phyloP scores from a whole-genome alignment of 169 alveolate genomes.

The Eimeria brunetti region DNA sequence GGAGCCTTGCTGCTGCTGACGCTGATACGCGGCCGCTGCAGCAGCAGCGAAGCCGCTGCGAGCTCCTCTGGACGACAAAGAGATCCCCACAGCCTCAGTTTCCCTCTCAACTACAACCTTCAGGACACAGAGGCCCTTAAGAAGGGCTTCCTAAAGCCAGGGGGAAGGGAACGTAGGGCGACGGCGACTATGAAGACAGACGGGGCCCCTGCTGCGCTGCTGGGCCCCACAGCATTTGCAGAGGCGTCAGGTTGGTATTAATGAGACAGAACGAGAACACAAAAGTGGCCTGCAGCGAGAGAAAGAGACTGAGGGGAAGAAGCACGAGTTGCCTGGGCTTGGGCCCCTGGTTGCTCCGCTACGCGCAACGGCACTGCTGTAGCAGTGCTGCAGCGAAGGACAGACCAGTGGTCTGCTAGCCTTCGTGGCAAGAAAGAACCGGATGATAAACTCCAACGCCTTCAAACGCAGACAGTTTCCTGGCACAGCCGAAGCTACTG shows the following conservation, averaged over 20 bases:
- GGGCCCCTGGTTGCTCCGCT: slow-evolving; percentile 36
- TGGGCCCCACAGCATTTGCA: slow-evolving; percentile 13
- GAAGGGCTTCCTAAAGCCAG: not conserved
- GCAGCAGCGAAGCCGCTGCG: slow-evolving; percentile 1
- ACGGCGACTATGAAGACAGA: not conserved
- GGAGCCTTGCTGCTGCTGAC: not conserved
- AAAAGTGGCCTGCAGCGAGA: not conserved
- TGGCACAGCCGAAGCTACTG: slow-evolving; percentile 16
- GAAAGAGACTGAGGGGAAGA: not conserved
- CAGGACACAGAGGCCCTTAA: not conserved
- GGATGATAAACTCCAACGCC: not conserved
- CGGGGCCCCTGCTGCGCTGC: not conserved
- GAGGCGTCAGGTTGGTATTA: not conserved
- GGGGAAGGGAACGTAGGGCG: not conserved
- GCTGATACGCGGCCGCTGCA: not conserved
- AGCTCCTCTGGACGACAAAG: not conserved
- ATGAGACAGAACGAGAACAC: not conserved
- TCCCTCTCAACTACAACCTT: not conserved
- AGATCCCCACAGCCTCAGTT: not conserved
- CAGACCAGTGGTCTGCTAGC: slow-evolving; percentile 23
- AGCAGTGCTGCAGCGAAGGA: slow-evolving; percentile 27
- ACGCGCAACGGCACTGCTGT: slow-evolving; percentile 17
- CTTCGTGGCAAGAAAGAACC: slow-evolving; percentile 20
- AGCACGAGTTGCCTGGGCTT: slow-evolving; percentile 49
- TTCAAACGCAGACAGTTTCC: slow-evolving; percentile 25